These are phyloP conservation scores for Cercospora sp. DNA, from an alignment of 2,329 filamentous ascomycete genomes.

Conservation along the genomic window DNA sequence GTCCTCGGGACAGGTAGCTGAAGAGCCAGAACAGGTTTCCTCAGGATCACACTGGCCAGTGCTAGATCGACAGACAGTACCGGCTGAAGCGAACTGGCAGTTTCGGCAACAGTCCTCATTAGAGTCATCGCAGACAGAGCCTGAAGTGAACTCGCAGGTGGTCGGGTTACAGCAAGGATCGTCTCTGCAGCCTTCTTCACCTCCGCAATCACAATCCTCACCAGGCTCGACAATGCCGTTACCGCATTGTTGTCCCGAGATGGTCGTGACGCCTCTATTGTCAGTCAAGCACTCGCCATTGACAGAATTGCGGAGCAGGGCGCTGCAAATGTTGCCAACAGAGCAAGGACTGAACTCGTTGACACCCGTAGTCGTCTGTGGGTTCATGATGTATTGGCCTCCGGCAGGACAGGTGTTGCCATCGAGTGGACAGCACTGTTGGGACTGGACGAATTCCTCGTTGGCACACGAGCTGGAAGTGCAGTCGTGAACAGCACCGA, in stretches of 20 bases:
- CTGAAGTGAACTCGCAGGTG: conserved; percentile 80
- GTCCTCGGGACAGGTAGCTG: conserved; percentile 74
- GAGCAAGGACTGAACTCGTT: conserved; percentile 82
- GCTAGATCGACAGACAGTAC: conserved; percentile 75
- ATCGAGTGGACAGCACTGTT: conserved; percentile 80
- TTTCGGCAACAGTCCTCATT: conserved; percentile 81
- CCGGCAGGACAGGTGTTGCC: conserved; percentile 68
- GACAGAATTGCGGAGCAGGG: conserved; percentile 74
- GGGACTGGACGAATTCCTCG: conserved; percentile 58
- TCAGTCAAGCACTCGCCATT: conserved; percentile 76
- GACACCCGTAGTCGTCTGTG: conserved; percentile 73
- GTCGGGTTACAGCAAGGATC: conserved; percentile 81
- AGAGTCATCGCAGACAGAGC: conserved; percentile 76
- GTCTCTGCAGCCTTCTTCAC: conserved; percentile 65
- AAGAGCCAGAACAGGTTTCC: conserved; percentile 76
- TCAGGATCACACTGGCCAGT: conserved; percentile 81
- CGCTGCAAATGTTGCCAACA: conserved; percentile 91
- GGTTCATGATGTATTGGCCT: conserved; percentile 92
- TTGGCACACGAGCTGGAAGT: conserved; percentile 66
- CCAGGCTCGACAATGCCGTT: conserved; percentile 95
- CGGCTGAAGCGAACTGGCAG: conserved; percentile 67
- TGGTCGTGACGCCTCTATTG: conserved; percentile 79
- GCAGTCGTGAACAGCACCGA: conserved; percentile 95
- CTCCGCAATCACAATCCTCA: conserved; percentile 96
- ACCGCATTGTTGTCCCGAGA: conserved; percentile 82